Base-by-base conservation (phyloP, 371 early-diverging fungal genomes). In the Rhizopus stolonifer region DNA sequence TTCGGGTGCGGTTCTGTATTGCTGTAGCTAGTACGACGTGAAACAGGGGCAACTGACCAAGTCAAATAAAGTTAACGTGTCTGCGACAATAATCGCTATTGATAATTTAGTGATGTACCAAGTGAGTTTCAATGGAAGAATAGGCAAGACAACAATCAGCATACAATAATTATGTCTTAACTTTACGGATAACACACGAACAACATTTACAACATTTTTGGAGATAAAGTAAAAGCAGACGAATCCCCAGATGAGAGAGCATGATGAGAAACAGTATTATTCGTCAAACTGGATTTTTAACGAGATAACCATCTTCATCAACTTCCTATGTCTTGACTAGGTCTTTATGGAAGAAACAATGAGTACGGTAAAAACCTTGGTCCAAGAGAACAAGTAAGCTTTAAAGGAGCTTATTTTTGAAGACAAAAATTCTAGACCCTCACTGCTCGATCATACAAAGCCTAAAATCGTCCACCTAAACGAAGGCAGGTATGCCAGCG, bases 121-220 rank as follows among this genome's bases (percentile, higher is more conserved):
- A 42, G 89, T 79, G 70, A 84, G 76, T 17, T 80, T 74, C 51
- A 91, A 58, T 1, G 89, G 91, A 29, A 86, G 72, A 66, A 87
- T 69, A 32, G 85, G 51, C 2, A 77, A 49, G 14, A 84, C 48
- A 17, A 85, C 84, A 24, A 86, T 48, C 38, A 84, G 59, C 33
- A 89, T 79, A 50, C 85, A 85, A 34, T 76, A 64, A 55, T 71
- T 69, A 34, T 64, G 59, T 4, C 52, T 33, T 14, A 76, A 60
- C n/a, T 50, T 60, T 66, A 22, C 77, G 31, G 31, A 29, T 29
- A 29, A 10, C 10, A 29, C 31, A 4, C 10, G 7, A 10, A 29
- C 31, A 7, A 29, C 10, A 10, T 29, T 29, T 4, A 29, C 31
- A 29, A 29, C 10, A 10, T 29, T 29, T 29, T 10, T 64, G 43